Base-by-base conservation (phyloP, 345 rosid species). In the Hibiscus tridactylites region DNA sequence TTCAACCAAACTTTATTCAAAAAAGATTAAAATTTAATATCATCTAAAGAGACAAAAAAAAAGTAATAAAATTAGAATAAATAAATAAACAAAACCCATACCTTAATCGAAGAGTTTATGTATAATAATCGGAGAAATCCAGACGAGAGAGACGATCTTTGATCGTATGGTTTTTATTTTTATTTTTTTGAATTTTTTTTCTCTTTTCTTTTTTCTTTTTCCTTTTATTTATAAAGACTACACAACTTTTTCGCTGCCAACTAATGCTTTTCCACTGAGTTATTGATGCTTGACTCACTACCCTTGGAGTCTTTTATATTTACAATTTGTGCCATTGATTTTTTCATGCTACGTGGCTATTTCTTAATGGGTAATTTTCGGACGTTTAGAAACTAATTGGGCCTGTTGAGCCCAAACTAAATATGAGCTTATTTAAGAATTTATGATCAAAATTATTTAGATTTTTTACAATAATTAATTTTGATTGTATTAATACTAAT, bases 241-340 rank as follows among this genome's bases (percentile, higher is more conserved):
- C 17, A 13, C 17, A 13, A 65, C 68, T 42, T 64, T 65, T 65
- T 42, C 10, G 53, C 53, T 65, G 68, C 68, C 68, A 65, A 19
- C 53, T 8, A 65, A 64, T 16, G 17, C 31, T 44, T 65, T 65
- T 65, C 68, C 68, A 65, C 68, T 11, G 56, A 50, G 56, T 50
- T 16, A 16, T 15, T 50, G 56, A 50, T 50, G 19, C 19, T 50
- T 5, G 68, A 65, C 15, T 42, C 33, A 10, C 31, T 11, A 52
- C 68, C 68, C n/a, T 64, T 42, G n/a, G n/a, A 8, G 10, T 39
- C 19, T 28, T 16, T 11, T 1, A 39, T 39, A 42, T 1, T 21
- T 65, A 65, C 68, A 9, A 16, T 21, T 39, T 1, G 3, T 65
- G 7, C 68, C 68, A 28, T 65, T 65, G 44, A 0, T 0, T 10